Evolutionary conservation across 306 rosid species (phyloP).

Genomic region (Quercus dentata): DNA sequence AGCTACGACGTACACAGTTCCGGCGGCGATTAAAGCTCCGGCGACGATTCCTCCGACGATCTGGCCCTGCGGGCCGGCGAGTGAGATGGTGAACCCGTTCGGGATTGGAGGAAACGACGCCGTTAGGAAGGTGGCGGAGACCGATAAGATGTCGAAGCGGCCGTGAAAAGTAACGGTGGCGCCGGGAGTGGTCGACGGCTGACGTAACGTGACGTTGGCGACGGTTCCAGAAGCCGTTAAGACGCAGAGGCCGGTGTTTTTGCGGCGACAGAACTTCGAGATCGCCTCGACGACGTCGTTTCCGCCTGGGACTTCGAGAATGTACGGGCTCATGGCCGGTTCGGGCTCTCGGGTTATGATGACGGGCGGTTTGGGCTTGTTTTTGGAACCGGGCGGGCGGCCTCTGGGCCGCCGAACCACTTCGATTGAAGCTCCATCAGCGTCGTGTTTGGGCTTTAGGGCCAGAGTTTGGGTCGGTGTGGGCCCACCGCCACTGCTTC

Average conservation of each 20-base stretch:
- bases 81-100: conserved; percentile 66
- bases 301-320: conserved; percentile 82
- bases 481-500: conserved; percentile 37
- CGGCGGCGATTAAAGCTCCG: conserved; percentile 62
- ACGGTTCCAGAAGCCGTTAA: conserved; percentile 77
- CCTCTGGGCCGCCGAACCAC: conserved; percentile 76
- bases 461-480: neutral
- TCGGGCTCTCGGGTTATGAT: conserved; percentile 69
- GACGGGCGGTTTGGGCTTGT: conserved; percentile 73
- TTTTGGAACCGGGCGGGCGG: conserved; percentile 93
- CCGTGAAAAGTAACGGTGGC: conserved; percentile 90
- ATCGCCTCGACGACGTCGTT: conserved; percentile 75
- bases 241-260: conserved; percentile 61
- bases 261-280: conserved; percentile 63
- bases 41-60: conserved; percentile 81
- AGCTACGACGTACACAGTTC: conserved; percentile 64
- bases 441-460: conserved; percentile 19
- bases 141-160: conserved; percentile 77
- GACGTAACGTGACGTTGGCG: conserved; percentile 78
- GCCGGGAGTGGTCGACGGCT: conserved; percentile 68
- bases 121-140: conserved; percentile 70
- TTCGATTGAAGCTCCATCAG: conserved; percentile 76
- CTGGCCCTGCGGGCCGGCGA: conserved; percentile 96
- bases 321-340: conserved; percentile 79
- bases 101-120: conserved; percentile 31